Evolutionary conservation across 2,329 filamentous ascomycete species (phyloP).

Genomic region (Tolypocladium sp.): DNA sequence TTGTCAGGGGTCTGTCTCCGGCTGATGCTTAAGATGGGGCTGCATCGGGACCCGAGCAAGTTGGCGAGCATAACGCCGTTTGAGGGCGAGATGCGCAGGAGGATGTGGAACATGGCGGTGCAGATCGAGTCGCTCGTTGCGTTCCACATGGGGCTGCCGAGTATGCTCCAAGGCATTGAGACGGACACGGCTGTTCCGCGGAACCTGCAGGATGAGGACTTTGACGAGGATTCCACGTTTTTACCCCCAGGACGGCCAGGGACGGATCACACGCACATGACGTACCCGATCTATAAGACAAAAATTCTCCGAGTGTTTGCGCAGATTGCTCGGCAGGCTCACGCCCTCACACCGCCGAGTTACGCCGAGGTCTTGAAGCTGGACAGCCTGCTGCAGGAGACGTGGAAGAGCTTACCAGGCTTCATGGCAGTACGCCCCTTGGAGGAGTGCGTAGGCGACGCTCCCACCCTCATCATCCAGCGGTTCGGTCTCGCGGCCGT

Average conservation of each 20-base stretch:
- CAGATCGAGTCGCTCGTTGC: constrained; percentile 57
- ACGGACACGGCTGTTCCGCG: constrained; percentile 52
- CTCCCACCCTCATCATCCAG: constrained; percentile 37
- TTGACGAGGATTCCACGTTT: constrained; percentile 42
- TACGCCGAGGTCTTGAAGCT: constrained; percentile 41
- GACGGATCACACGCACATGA: constrained; percentile 50
- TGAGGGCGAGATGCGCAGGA: constrained; percentile 44
- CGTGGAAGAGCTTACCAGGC: constrained; percentile 33
- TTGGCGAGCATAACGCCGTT: constrained; percentile 40
- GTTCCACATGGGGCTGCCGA: constrained; percentile 59
- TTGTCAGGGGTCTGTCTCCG: constrained; percentile 40
- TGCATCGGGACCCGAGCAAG: constrained; percentile 46
- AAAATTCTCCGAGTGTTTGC: constrained; percentile 37
- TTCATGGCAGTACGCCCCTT: constrained; percentile 40
- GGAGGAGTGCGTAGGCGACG: constrained; percentile 39
- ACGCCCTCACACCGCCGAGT: constrained; percentile 35
- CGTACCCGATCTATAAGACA: constrained; percentile 44
- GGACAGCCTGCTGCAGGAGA: constrained; percentile 34
- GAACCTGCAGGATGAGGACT: constrained; percentile 59
- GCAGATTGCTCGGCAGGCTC: constrained; percentile 39
- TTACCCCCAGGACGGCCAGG: constrained; percentile 48
- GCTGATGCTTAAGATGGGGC: constrained; percentile 48
- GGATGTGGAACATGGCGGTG: constrained; percentile 42
- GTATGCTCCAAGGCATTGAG: constrained; percentile 55
- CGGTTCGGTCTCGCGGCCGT: constrained; percentile 42